Evolutionary conservation across 2,329 filamentous ascomycete species (phyloP).

Genomic region (Shiraia sp.): DNA sequence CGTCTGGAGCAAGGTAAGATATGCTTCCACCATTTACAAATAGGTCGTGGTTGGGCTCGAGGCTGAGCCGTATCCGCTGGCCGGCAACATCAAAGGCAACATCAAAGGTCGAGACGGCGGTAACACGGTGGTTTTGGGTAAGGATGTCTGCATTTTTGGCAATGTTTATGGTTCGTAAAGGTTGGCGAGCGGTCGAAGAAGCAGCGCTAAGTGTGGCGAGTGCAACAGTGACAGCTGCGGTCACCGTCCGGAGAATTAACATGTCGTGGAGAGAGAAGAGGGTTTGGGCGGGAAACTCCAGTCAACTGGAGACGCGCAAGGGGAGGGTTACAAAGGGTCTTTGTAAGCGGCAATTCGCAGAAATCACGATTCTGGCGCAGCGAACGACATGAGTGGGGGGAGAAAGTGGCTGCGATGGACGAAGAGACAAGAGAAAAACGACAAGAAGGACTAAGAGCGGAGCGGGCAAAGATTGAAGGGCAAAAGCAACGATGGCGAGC

Average conservation of each 20-base stretch:
- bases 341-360: background rate
- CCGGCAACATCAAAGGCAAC: constrained; percentile 74
- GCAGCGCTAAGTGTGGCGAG: constrained; percentile 30
- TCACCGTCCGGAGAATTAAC: constrained; percentile 30
- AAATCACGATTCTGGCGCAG: constrained; percentile 19
- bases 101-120: constrained; percentile 82
- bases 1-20: constrained; percentile 72
- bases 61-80: constrained; percentile 71
- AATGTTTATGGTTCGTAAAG: constrained; percentile 72
- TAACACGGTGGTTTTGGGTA: constrained; percentile 76
- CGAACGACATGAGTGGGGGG: constrained; percentile 36
- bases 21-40: constrained; percentile 76
- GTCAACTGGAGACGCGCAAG: constrained; percentile 17
- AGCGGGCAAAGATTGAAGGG: background rate
- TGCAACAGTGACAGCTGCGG: constrained; percentile 23
- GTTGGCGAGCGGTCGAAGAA: constrained; percentile 61
- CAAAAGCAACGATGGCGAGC: constrained; percentile 14
- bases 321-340: background rate
- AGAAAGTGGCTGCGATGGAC: constrained; percentile 8
- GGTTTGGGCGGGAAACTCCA: constrained; percentile 22
- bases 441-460: constrained; percentile 10
- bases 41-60: constrained; percentile 92
- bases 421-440: constrained; percentile 6
- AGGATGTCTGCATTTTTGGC: constrained; percentile 77
- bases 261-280: constrained; percentile 28